phyloP scores from a whole-genome alignment of 495 filamentous ascomycete species.

The Penicillium atrosanguineum region DNA sequence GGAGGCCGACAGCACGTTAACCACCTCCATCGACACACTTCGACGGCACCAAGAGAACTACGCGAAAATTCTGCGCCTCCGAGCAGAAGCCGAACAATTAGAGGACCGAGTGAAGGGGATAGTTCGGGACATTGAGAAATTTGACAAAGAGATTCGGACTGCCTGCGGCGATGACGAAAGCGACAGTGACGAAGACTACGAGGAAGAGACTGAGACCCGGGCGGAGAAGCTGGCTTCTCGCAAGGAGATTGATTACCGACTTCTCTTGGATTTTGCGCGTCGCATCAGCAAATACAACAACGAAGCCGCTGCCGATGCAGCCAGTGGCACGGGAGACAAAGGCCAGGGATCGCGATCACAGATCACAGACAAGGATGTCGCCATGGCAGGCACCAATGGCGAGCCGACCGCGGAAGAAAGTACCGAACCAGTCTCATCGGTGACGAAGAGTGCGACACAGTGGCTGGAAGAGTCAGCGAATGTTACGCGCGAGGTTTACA shows the following conservation, averaged over 20 bases:
- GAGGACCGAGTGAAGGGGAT: conserved; percentile 43
- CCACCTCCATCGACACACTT: conserved; percentile 38
- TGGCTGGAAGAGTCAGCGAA: conserved; percentile 49
- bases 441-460: conserved; percentile 43
- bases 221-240: conserved; percentile 1
- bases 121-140: conserved; percentile 38
- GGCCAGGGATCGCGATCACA: conserved; percentile 15
- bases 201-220: conserved; percentile 20
- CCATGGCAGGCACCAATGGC: conserved; percentile 31
- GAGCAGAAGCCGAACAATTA: conserved; percentile 35
- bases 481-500: conserved; percentile 42
- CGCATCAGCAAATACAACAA: conserved; percentile 50
- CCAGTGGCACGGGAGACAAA: conserved; percentile 20
- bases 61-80: conserved; percentile 36
- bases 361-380: conserved; percentile 25
- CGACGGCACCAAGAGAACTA: conserved; percentile 46
- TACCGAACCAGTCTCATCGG: conserved; percentile 37
- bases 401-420: conserved; percentile 18
- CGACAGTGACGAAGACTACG: conserved; percentile 30
- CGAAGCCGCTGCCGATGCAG: conserved; percentile 46
- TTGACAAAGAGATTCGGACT: conserved; percentile 36
- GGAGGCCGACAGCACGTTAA: conserved; percentile 40
- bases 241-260: conserved; percentile 44
- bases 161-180: conserved; percentile 30
- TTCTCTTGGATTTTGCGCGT: conserved; percentile 46